Evolutionary conservation across 2,329 filamentous ascomycete genomes (phyloP).

Genomic region (Neofusicoccum cordaticola): DNA sequence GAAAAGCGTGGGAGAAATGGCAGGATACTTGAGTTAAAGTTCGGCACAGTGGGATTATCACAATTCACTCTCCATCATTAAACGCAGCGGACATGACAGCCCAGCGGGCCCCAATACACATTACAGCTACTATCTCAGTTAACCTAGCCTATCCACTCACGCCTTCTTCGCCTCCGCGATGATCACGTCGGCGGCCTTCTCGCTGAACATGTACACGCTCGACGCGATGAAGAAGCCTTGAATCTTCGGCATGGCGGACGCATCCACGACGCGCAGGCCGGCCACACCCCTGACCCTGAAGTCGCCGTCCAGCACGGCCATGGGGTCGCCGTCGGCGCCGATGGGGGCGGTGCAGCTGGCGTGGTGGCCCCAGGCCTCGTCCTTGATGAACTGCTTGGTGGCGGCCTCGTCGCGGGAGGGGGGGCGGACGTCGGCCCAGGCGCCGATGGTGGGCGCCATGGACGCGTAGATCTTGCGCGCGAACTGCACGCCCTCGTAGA

Average conservation of each 20-base stretch:
- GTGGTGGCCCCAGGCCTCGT: slow-evolving; percentile 49
- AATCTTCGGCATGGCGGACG: slow-evolving; percentile 55
- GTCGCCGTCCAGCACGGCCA: slow-evolving; percentile 55
- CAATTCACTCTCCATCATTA: too few relatives aligned
- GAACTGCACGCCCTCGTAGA: slow-evolving; percentile 56
- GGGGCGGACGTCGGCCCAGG: slow-evolving; percentile 41
- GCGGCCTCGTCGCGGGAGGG: slow-evolving; percentile 38
- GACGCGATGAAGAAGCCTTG: slow-evolving; percentile 54
- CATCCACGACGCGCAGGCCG: slow-evolving; percentile 61
- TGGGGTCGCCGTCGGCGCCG: slow-evolving; percentile 52
- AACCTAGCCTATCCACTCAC: too few relatives aligned
- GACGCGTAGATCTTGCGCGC: slow-evolving; percentile 41
- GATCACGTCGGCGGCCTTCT: slow-evolving; percentile 58
- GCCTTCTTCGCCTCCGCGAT: background rate
- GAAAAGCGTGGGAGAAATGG: too few relatives aligned
- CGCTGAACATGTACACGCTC: slow-evolving; percentile 55
- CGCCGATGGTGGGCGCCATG: slow-evolving; percentile 34
- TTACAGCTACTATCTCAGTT: too few relatives aligned
- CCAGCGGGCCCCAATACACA: too few relatives aligned
- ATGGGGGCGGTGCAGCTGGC: slow-evolving; percentile 56
- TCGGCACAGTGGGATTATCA: too few relatives aligned
- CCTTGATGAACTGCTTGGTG: slow-evolving; percentile 34
- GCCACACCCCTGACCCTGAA: slow-evolving; percentile 57
- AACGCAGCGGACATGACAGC: too few relatives aligned
- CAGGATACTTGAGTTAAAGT: too few relatives aligned